These are phyloP conservation scores for Myxozyma geophila DNA, from an alignment of 805 yeast species.

Conservation along the genomic window DNA sequence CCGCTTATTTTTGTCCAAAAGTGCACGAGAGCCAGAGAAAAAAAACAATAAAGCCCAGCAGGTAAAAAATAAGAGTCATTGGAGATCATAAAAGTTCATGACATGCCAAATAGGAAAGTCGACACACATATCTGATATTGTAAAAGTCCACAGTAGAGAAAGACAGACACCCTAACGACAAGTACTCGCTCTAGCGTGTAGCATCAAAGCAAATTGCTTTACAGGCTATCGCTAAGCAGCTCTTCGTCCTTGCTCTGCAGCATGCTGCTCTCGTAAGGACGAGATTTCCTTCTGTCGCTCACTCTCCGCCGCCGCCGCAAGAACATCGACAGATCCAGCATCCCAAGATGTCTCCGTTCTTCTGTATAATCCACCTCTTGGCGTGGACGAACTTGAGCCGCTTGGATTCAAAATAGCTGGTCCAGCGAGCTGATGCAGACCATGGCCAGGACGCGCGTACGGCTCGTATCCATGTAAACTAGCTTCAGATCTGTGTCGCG, in stretches of 20 bases:
- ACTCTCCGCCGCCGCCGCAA: slow-evolving; percentile 36
- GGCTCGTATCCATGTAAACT: slow-evolving; percentile 37
- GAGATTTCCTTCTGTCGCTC: slow-evolving; percentile 23
- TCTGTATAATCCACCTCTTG: slow-evolving; percentile 18
- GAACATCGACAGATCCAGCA: slow-evolving; percentile 31
- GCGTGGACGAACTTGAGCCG: slow-evolving; percentile 15
- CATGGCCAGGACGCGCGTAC: slow-evolving; percentile 26
- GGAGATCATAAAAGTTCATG: neutral
- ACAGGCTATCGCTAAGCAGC: neutral
- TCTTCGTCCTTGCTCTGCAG: slow-evolving; percentile 7
- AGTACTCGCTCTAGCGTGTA: too few relatives aligned
- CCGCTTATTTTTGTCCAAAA: too few relatives aligned
- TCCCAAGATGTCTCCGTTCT: slow-evolving; percentile 31
- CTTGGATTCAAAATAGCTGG: slow-evolving; percentile 20
- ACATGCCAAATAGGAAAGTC: too few relatives aligned
- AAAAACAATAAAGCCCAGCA: neutral
- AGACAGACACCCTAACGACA: too few relatives aligned
- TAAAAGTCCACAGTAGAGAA: too few relatives aligned
- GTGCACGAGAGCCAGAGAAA: neutral
- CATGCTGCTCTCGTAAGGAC: slow-evolving; percentile 7
- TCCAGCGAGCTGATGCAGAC: slow-evolving; percentile 17
- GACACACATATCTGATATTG: too few relatives aligned
- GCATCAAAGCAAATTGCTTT: neutral
- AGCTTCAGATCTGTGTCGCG: slow-evolving; percentile 37
- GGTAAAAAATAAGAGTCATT: neutral